Conservation (phyloP, 495 filamentous ascomycete genomes). For the Penicillium odoratum region DNA sequence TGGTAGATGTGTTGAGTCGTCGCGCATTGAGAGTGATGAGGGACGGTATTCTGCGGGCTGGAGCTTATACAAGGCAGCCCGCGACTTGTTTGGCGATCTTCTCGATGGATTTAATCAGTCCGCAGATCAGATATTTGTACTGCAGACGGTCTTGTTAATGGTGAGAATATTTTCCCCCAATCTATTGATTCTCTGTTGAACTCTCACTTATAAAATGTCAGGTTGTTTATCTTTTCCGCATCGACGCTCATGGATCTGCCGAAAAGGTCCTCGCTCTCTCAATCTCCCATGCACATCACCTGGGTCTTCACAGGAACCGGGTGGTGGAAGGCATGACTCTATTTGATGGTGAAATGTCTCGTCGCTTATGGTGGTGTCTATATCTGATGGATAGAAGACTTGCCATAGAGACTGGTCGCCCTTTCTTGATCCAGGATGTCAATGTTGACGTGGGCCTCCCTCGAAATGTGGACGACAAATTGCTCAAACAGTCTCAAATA, state of each 20-base stretch:
- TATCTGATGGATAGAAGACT: constrained; percentile 29
- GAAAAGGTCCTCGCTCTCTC: constrained; percentile 30
- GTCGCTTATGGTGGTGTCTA: constrained; percentile 30
- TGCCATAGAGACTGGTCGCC: constrained; percentile 29
- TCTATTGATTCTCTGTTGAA: neutral
- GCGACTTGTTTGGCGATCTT: constrained; percentile 27
- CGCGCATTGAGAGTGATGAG: constrained; percentile 12
- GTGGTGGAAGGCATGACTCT: constrained; percentile 16
- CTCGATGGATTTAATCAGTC: constrained; percentile 21
- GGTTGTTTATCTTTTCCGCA: constrained; percentile 31
- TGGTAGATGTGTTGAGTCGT: constrained; percentile 27
- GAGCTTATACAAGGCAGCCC: constrained; percentile 28
- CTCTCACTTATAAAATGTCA: constrained; percentile 2
- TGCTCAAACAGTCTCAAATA: constrained; percentile 14
- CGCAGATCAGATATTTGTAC: constrained; percentile 20
- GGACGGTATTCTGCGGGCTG: constrained; percentile 28
- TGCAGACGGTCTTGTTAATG: constrained; percentile 28
- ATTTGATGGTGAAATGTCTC: constrained; percentile 22
- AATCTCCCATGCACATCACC: constrained; percentile 29
- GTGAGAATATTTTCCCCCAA: constrained; percentile 5
- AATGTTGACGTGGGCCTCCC: constrained; percentile 29
- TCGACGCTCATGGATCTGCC: constrained; percentile 28
- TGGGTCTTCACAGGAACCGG: constrained; percentile 26
- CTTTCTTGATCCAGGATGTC: constrained; percentile 29
- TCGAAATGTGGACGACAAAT: constrained; percentile 21